These are phyloP conservation scores for Sphaerulina vaccinii DNA, from an alignment of 2,329 filamentous ascomycete genomes.

Conservation along the genomic window DNA sequence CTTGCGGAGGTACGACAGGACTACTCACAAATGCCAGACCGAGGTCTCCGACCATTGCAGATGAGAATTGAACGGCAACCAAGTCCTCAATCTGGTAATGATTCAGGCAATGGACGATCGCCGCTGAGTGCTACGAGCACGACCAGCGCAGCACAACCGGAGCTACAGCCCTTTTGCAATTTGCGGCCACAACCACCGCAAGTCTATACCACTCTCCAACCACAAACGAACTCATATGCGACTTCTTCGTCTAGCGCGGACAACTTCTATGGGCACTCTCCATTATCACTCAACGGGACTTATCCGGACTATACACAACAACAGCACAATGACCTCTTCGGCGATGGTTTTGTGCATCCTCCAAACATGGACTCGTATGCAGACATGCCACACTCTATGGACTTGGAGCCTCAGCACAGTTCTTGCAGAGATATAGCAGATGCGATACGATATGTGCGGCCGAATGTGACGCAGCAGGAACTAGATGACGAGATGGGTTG, in stretches of 20 bases:
- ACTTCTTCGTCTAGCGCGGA: no score
- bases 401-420: background rate
- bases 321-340: background rate
- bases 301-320: background rate
- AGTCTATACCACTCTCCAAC: background rate
- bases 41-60: background rate
- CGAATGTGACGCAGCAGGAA: constrained; percentile 37
- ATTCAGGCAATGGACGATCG: background rate
- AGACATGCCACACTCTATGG: background rate
- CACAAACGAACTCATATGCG: no score
- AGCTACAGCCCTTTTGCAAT: no score
- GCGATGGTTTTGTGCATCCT: background rate
- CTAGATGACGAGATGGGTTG: constrained; percentile 46
- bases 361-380: background rate
- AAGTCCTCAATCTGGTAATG: background rate
- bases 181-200: background rate
- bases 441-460: constrained; percentile 47
- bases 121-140: no score
- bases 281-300: background rate
- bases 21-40: background rate
- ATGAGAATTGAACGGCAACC: background rate
- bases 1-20: background rate
- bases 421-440: constrained; percentile 46
- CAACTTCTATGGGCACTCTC: background rate
- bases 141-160: no score